A percentile compares a stretch with the other conserved stretches of the same genome.
Evolutionary conservation across 208 protist genomes (phyloP).

Genomic region (Trichomonas vaginalis): DNA sequence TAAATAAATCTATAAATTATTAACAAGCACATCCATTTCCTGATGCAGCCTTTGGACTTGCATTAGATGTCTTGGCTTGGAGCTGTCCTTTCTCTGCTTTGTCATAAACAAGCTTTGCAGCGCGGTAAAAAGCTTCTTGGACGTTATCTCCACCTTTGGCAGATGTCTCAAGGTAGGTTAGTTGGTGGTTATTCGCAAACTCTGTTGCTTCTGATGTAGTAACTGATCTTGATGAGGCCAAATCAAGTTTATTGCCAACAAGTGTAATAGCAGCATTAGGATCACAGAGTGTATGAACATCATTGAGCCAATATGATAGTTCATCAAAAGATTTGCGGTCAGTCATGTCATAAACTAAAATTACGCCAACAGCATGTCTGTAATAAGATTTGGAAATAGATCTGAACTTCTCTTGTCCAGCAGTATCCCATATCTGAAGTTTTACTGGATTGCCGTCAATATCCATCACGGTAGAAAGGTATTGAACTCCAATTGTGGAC

Average conservation of each 20-base stretch:
- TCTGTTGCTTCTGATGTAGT: not conserved
- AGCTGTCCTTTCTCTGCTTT: not conserved
- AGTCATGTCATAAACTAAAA: constrained; percentile 10
- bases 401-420: not conserved
- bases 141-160: not conserved
- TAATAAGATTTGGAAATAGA: not conserved
- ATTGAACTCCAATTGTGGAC: not conserved
- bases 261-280: not conserved
- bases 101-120: not conserved
- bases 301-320: not conserved
- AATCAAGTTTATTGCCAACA: not conserved
- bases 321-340: not conserved
- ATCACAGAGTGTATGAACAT: not conserved
- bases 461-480: not conserved
- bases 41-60: not conserved
- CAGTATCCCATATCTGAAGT: constrained; percentile 15
- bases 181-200: not conserved
- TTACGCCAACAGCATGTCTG: not conserved
- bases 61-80: not conserved
- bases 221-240: not conserved
- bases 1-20: too few species aligned
- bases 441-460: not conserved
- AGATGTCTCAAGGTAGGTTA: not conserved
- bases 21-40: not conserved
- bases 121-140: not conserved